Evolutionary conservation across 2,329 filamentous ascomycete genomes (phyloP), one percentile per base, ranked within the genome.

Genomic region (Torrubiellomyces zombiae): DNA sequence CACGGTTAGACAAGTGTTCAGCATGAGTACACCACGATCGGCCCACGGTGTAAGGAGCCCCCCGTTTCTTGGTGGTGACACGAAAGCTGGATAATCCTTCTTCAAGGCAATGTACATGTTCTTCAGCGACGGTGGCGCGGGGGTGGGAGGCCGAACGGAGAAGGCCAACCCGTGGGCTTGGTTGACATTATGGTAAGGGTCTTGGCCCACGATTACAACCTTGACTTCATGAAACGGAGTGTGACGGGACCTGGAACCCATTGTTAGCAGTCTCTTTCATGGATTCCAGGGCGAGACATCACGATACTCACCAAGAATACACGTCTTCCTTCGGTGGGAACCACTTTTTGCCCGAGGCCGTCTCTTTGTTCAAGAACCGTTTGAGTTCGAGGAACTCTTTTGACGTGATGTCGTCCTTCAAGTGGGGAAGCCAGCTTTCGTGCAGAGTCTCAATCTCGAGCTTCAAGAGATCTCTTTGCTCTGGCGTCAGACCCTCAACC

Each of bases 121-220:
- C 40, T 71, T 70, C 10, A 98, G 72, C 1, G 82, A 93, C 0
- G 86, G 85, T 0, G 89, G 89, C 1, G 86, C 82, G 4, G 70
- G 69, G 0, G 82, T 92, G 0, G 89, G 89, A 3, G 86, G 75
- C 7, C 80, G 79, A 28, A 95, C 85, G 23, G 82, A 93, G 63
- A 98, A 98, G 47, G 80, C 86, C 30, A 98, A 73, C 21, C 89
- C 89, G 50, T 95, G 89, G 25, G 89, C 89, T 60, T 98, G 89
- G 51, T 91, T 91, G 48, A 71, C 51, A 48, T 92, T 92, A 58
- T 98, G 89, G 51, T 98, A 98, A 3, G 89, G 89, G 48, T 98
- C 89, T 56, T 98, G 89, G 36, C 89, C 89, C 27, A 95, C 53
- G 43, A 98, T 83, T 32, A 98, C 85, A 29, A 79, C 78, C 51